Evolutionary conservation across 2,329 filamentous ascomycete genomes (phyloP).

Genomic region (Didymella glomerata): DNA sequence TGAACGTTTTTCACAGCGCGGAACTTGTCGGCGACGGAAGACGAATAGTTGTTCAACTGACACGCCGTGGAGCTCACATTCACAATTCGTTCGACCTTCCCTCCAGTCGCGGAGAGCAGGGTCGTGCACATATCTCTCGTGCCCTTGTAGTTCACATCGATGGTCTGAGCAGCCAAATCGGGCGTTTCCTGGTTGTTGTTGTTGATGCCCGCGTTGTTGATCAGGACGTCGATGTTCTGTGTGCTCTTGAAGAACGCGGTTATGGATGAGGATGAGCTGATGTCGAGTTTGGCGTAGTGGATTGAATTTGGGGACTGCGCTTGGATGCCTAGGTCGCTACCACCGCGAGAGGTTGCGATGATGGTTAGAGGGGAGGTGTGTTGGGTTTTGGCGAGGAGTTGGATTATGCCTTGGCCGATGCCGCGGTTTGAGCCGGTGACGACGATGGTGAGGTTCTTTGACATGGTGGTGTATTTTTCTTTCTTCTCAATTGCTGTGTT

Average conservation of each 20-base stretch:
- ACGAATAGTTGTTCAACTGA: conserved; percentile 20
- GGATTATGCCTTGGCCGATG: conserved; percentile 33
- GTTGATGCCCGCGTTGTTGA: conserved; percentile 37
- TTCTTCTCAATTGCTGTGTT: neutral
- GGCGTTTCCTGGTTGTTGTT: conserved; percentile 27
- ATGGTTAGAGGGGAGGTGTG: conserved; percentile 25
- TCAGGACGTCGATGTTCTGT: conserved; percentile 27
- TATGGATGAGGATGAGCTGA: conserved; percentile 26
- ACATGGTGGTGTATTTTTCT: conserved; percentile 16
- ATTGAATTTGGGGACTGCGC: conserved; percentile 19
- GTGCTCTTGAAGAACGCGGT: conserved; percentile 21
- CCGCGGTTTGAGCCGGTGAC: conserved; percentile 37
- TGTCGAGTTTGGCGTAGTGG: conserved; percentile 28
- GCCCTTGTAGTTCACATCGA: conserved; percentile 30
- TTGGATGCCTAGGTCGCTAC: conserved; percentile 23
- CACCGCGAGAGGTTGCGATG: conserved; percentile 33
- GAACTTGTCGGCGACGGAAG: neutral
- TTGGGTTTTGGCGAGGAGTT: conserved; percentile 30
- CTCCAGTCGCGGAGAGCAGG: conserved; percentile 10
- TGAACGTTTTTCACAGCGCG: neutral
- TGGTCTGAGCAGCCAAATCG: conserved; percentile 17
- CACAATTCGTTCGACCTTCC: conserved; percentile 19
- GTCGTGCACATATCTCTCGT: conserved; percentile 29
- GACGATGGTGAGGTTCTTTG: conserved; percentile 27
- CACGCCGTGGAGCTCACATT: conserved; percentile 27